Base-by-base conservation (phyloP, 768 basidiomycete species). In the Pholiota conissans region DNA sequence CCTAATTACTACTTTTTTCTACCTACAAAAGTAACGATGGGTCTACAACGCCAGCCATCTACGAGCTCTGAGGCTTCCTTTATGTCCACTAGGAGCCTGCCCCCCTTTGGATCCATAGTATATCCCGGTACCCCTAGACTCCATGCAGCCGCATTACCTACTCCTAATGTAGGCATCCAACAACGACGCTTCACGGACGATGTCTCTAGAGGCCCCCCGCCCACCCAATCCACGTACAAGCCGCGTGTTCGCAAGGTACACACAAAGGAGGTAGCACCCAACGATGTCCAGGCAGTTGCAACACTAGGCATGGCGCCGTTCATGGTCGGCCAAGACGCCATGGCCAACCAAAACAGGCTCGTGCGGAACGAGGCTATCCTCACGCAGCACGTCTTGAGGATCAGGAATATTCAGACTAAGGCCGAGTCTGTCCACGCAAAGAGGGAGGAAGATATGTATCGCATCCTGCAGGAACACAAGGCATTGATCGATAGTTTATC, bases 341-440 rank as follows among this genome's bases (percentile, higher is more conserved):
- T 63, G 37, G 30, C 35, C 35, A 63, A 63, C 30, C 62, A 58
- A 47, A 63, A 63, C 26, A 42, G 62, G 27, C 34, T 63, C 30
- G 62, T 63, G 5, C 53, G 56, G 2, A 63, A 63, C 42, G 62
- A 63, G 20, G 51, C 49, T 20, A 57, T 58, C 20, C 51, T 63
- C n/a, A 49, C 62, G 7, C 49, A 51, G 9, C 58, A 55, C 6
- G 26, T 63, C 3, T 47, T 55, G 9, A 34, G 32, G 11, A 60
- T 13, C 30, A 45, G 24, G 29, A 3, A 37, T 45, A 0, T n/a
- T n/a, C 47, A 48, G 5, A 32, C 22, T 4, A 20, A 24, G n/a
- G 22, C 54, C 0, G 56, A 63, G 22, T 40, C 53, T 0, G 39
- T 30, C 14, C 53, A 55, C 29, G 29, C 54, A 5, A 34, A 56